Base-by-base conservation (phyloP, 2,329 filamentous ascomycete species). In the Beauveria australis region DNA sequence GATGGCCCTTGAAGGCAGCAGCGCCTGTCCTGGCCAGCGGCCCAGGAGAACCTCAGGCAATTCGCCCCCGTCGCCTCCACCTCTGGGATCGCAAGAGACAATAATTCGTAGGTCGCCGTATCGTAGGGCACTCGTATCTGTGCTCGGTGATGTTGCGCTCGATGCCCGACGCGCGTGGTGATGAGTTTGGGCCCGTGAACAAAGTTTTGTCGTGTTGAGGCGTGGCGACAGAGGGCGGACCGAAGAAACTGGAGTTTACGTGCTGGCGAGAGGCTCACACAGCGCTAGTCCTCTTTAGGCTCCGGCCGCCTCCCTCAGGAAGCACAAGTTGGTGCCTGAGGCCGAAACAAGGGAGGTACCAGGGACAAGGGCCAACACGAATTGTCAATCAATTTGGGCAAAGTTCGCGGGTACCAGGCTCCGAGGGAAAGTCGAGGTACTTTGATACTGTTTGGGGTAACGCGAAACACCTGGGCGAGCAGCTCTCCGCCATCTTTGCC, bases 121-220 rank as follows among this genome's bases (percentile, higher is more conserved):
- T 76, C 70, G 69, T 69, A 67, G 66, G 62, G 62, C 65, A 63
- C 62, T 67, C 64, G 63, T 61, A 60, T 59, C 63, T 61, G 68
- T 68, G 66, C 62, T 67, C 69, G 63, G 63, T 60, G 65, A 64
- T 66, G 71, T 66, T 69, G 71, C 71, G 74, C 73, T 73, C 75
- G 76, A 76, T 77, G 75, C 72, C 74, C 75, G 80, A 79, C 79
- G 78, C 81, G 82, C 77, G 77, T 76, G 74, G 72, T 75, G 77
- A 78, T 81, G 75, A 68, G 63, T 70, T 73, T 68, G 68, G 66
- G 67, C 49, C 66, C 66, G 63, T 64, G 66, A 68, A 70, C 72
- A 73, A 70, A 72, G 71, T 76, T 75, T 77, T 74, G 74, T 75
- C 74, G 74, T 73, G 74, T 73, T 73, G 70, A 76, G 70, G 72